These are phyloP conservation scores for Ensete ventricosum DNA, from an alignment of 176 grass and related monocot genomes.

Conservation along the genomic window DNA sequence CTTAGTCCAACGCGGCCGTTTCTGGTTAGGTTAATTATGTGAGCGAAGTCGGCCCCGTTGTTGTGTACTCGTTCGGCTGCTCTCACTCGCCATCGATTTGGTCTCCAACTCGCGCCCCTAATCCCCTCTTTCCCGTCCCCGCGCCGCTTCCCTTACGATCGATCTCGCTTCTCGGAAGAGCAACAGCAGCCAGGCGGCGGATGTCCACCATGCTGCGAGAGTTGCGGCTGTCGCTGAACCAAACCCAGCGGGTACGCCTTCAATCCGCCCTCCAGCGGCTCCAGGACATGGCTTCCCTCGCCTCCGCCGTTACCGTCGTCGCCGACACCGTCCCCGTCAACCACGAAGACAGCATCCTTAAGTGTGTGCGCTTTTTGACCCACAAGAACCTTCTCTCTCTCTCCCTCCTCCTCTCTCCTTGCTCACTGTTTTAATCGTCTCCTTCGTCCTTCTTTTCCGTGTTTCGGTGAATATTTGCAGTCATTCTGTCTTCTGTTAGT, in stretches of 20 bases:
- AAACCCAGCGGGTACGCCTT: slow-evolving; percentile 85
- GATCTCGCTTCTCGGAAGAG: too few relatives aligned
- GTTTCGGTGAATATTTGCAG: not conserved
- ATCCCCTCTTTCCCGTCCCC: too few relatives aligned
- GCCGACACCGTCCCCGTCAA: slow-evolving; percentile 78
- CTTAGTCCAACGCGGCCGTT: too few relatives aligned
- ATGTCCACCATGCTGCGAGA: slow-evolving; percentile 33
- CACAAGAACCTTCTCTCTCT: not conserved
- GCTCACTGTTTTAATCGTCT: not conserved
- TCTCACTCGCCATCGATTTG: too few relatives aligned
- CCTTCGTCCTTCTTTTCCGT: not conserved
- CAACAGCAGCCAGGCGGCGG: not conserved
- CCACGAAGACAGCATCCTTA: slow-evolving; percentile 90
- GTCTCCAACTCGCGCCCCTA: too few relatives aligned
- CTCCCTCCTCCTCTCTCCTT: not conserved
- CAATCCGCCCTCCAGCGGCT: slow-evolving; percentile 66
- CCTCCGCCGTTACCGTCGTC: slow-evolving; percentile 50
- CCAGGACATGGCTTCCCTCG: slow-evolving; percentile 26
- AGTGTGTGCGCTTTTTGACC: slow-evolving; percentile 25
- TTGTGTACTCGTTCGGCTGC: too few relatives aligned
- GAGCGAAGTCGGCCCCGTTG: too few relatives aligned
- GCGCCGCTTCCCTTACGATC: too few relatives aligned
- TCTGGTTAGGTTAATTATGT: too few relatives aligned
- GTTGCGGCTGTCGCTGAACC: slow-evolving; percentile 74
- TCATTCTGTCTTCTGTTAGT: not conserved